Evolutionary conservation across 2,329 filamentous ascomycete species (phyloP), one percentile per base, ranked within the genome.

Genomic region (Diaporthe ampelina): DNA sequence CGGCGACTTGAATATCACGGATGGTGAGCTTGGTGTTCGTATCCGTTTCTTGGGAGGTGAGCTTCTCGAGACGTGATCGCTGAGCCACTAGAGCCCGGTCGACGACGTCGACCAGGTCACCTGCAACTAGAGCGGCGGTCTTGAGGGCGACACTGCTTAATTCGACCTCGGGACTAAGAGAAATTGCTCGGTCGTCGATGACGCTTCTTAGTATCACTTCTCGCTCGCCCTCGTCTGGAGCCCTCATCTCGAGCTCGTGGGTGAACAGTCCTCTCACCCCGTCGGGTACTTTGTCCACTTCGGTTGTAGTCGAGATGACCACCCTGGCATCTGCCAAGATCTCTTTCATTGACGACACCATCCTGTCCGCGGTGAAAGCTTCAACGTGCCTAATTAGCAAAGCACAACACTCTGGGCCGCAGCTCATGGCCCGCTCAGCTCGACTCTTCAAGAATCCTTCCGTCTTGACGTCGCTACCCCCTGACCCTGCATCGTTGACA

Each of bases 91-190:
- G 87, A 1, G 97, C 97, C 61, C 97, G 91, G 80, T 98, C 95
- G 43, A 98, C 94, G 0, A 99, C 96, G 80, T 99, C 97, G 1
- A 97, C 93, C 13, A 99, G 86, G 81, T 99, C 96, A 19, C 95
- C 97, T 26, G 97, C 97, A 4, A 99, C 97, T 10, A 99, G 88
- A 1, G 97, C 97, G 9, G 97, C 97, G 11, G 97, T 99, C 86
- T 98, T 98, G 68, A 99, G 89, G 0, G 97, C 97, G 21, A 99
- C 92, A 13, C 93, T 91, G 76, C 91, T 90, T 7, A 99, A 87
- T 73, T 98, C 95, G 4, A 98, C 94, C 68, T 95, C 93, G 0
- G 93, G 90, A 24, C 95, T 94, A 2, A 98, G 85, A n/a, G 91
- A 89, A 29, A 98, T 88, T 2, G 94, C 92, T 37, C 92, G 90